These are phyloP conservation scores for Penicillium macrosclerotiorum DNA, from an alignment of 495 filamentous ascomycete genomes.

Conservation along the genomic window DNA sequence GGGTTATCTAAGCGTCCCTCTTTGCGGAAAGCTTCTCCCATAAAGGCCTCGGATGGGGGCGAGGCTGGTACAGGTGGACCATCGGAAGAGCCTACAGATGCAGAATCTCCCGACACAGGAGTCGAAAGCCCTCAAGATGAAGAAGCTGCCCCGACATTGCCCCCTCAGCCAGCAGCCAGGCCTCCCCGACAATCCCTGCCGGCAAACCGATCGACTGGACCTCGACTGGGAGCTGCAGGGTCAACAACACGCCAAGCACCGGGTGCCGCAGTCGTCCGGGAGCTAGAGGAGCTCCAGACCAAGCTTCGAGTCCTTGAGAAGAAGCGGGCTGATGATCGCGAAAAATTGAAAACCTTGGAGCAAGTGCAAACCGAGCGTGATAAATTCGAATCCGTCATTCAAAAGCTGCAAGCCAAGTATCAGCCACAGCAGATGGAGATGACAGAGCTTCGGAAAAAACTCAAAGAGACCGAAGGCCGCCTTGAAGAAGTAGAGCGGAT, in stretches of 20 bases:
- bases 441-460: slow-evolving; percentile 65
- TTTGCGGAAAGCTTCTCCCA: slow-evolving; percentile 29
- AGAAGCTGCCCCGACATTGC: slow-evolving; percentile 1
- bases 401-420: slow-evolving; percentile 87
- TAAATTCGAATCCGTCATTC: slow-evolving; percentile 83
- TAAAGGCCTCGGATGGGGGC: slow-evolving; percentile 29
- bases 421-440: slow-evolving; percentile 84
- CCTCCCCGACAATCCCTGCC: slow-evolving; percentile 35
- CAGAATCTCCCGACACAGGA: slow-evolving; percentile 23
- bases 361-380: slow-evolving; percentile 75
- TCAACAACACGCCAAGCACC: slow-evolving; percentile 30
- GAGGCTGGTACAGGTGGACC: slow-evolving; percentile 25
- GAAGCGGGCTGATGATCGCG: slow-evolving; percentile 80
- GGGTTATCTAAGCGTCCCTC: slow-evolving; percentile 40
- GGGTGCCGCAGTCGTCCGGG: slow-evolving; percentile 51
- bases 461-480: slow-evolving; percentile 71
- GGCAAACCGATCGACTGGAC: slow-evolving; percentile 21
- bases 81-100: slow-evolving; percentile 33
- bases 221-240: slow-evolving; percentile 22
- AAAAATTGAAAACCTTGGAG: slow-evolving; percentile 78
- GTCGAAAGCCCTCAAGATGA: slow-evolving; percentile 22
- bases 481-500: slow-evolving; percentile 67
- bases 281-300: slow-evolving; percentile 75
- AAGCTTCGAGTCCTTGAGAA: slow-evolving; percentile 79
- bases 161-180: slow-evolving; percentile 10